Evolutionary conservation across 352 stramenopile species (phyloP), one percentile per base, ranked within the genome.

Genomic region (Pelagophyceae sp.): DNA sequence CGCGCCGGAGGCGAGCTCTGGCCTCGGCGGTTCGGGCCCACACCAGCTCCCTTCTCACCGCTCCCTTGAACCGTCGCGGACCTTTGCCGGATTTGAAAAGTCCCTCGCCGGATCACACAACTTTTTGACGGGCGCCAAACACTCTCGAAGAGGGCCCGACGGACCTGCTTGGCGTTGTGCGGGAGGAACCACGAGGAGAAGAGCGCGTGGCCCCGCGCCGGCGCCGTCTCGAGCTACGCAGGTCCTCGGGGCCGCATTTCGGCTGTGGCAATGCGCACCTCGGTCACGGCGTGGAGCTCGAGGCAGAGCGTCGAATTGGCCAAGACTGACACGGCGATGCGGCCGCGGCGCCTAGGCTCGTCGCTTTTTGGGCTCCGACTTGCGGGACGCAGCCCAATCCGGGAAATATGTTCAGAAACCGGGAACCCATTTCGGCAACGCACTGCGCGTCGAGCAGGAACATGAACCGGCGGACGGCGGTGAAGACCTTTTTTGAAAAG

Each of bases 401-500:
- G n/a, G n/a, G n/a, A n/a, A n/a, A n/a, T n/a, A n/a, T n/a, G n/a
- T n/a, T n/a, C n/a, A n/a, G n/a, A n/a, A n/a, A n/a, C n/a, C n/a
- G n/a, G n/a, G n/a, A n/a, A n/a, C n/a, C n/a, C n/a, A n/a, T n/a
- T n/a, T n/a, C n/a, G n/a, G n/a, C n/a, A n/a, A n/a, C n/a, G n/a
- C n/a, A n/a, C n/a, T n/a, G 78, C n/a, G 78, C 64, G 75, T 86
- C 83, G 29, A 87, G 79, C 75, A 86, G 85, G 78, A 87, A 87
- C 63, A 87, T 84, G 76, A 87, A 85, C 31, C 83, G 76, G 32
- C 82, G 78, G n/a, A 86, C 82, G 0, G 80, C 81, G 1, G 81
- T 85, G 77, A 71, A 65, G 37, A 76, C n/a, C n/a, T n/a, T n/a
- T n/a, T n/a, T n/a, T n/a, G 27, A 64, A 64, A 64, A 64, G 27